A percentile compares a stretch with the other conserved stretches of the same genome.
Evolutionary conservation across 306 rosid genomes (phyloP).

Genomic region (Herpetospermum pedunculosum): DNA sequence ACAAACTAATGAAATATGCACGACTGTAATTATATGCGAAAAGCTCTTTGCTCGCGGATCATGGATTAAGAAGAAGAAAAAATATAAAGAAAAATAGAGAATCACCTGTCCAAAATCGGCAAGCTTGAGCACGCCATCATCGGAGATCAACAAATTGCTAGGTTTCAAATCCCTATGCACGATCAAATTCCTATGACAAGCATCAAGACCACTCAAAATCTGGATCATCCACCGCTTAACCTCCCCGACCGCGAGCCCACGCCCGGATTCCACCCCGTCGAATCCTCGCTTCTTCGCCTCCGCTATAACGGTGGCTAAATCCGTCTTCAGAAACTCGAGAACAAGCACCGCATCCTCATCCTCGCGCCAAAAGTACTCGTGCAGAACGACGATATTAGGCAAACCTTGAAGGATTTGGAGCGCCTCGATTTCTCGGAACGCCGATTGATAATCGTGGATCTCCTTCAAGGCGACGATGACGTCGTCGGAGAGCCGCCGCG

Average conservation of each 20-base stretch:
- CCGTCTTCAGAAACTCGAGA: conserved; percentile 49
- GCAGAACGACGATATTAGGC: conserved; percentile 53
- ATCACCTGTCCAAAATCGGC: conserved; percentile 94
- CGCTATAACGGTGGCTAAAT: conserved; percentile 43
- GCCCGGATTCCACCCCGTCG: conserved; percentile 10
- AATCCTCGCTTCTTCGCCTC: conserved; percentile 38
- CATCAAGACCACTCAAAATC: conserved; percentile 58
- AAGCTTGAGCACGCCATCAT: conserved; percentile 70
- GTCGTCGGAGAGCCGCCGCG: conserved; percentile 52
- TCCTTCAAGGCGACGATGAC: conserved; percentile 72
- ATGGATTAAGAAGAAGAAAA: background rate
- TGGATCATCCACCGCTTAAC: conserved; percentile 77
- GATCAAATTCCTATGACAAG: conserved; percentile 57
- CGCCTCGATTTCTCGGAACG: conserved; percentile 74
- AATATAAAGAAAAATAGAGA: background rate
- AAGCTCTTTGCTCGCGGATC: background rate
- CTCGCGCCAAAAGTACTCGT: conserved; percentile 86
- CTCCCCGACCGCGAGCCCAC: conserved; percentile 33
- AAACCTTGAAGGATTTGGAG: conserved; percentile 42
- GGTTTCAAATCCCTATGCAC: conserved; percentile 87
- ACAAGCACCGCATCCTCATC: conserved; percentile 91
- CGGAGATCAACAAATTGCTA: conserved; percentile 52
- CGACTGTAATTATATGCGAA: background rate
- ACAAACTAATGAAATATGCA: background rate
- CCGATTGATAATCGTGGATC: conserved; percentile 75